Evolutionary conservation across 2,329 filamentous ascomycete genomes (phyloP), one percentile per base, ranked within the genome.

Genomic region (Fulvia fulva): DNA sequence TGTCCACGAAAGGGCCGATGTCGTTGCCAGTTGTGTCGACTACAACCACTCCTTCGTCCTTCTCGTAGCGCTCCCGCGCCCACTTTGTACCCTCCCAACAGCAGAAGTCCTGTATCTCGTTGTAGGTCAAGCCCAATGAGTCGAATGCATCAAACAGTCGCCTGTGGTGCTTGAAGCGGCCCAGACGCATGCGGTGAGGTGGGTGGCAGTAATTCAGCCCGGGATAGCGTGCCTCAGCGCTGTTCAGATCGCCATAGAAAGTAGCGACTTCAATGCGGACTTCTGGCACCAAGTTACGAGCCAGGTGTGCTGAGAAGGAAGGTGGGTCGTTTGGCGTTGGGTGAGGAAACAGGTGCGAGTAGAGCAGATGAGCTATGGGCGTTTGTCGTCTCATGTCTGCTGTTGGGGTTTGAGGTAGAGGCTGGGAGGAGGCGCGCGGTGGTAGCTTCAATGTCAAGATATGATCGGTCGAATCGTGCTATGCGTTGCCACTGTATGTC

Each of bases 61-160:
- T 81, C 77, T 93, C 89, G 70, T 86, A 93, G 55, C 88, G 83
- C 70, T 91, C 87, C 70, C 91, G 87, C 61, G 89, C 89, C 89
- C 89, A 92, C 61, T 87, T 85, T 9, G 89, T 92, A 57, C 89
- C 89, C 76, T 92, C 89, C 89, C 89, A 93, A 69, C 89, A 87
- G 58, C 89, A 91, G 70, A 92, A 78, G 51, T 80, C 78, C 55
- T 84, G 80, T 65, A 93, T 90, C 71, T 93, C 89, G 66, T 79
- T 77, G 57, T 83, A 76, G 7, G 89, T 93, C 41, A 92, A 78
- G 45, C 80, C 81, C 23, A 92, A 80, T 25, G 74, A 76, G 73
- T 91, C 87, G 68, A 93, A 91, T 26, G 88, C 87, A 43, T 85
- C 83, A 73, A 93, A 92, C 12, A 93, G 81, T 57, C 86, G 83